These are phyloP conservation scores for Cyamopsis tetragonoloba DNA, from an alignment of 306 rosid species.

Conservation along the genomic window DNA sequence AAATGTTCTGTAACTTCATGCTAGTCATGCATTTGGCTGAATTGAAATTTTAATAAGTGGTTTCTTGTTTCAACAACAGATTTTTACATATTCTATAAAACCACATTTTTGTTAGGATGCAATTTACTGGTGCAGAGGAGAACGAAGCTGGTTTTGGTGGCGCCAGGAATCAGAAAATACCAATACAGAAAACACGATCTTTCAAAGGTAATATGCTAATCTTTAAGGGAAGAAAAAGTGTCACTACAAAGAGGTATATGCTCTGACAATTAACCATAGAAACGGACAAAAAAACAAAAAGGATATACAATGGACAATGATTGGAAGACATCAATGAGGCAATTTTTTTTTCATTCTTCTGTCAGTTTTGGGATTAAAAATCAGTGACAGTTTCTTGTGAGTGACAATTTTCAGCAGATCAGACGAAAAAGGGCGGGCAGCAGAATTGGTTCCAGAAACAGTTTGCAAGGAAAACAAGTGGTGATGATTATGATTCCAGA, in stretches of 20 bases:
- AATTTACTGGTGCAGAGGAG: conserved; percentile 27
- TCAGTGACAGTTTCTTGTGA: conserved; percentile 23
- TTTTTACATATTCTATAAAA: neutral
- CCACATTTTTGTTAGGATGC: conserved; percentile 33
- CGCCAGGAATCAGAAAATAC: conserved; percentile 35
- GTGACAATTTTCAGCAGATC: no score
- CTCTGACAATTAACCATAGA: neutral
- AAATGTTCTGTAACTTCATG: neutral
- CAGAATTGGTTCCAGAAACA: conserved; percentile 60
- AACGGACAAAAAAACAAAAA: neutral
- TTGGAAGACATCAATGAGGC: neutral
- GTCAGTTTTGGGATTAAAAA: no score
- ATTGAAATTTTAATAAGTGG: neutral
- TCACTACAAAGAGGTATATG: neutral
- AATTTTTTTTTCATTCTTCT: no score
- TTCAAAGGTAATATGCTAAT: conserved; percentile 47
- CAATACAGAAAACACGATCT: conserved; percentile 40
- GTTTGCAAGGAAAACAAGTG: conserved; percentile 38
- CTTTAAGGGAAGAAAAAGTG: neutral
- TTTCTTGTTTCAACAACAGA: neutral
- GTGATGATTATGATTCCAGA: conserved; percentile 44
- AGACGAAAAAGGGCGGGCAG: conserved; percentile 38
- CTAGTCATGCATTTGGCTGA: neutral
- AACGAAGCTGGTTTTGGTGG: conserved; percentile 27
- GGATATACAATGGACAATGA: neutral